Base-by-base conservation (phyloP, 345 rosid species). In the Firmiana major region DNA sequence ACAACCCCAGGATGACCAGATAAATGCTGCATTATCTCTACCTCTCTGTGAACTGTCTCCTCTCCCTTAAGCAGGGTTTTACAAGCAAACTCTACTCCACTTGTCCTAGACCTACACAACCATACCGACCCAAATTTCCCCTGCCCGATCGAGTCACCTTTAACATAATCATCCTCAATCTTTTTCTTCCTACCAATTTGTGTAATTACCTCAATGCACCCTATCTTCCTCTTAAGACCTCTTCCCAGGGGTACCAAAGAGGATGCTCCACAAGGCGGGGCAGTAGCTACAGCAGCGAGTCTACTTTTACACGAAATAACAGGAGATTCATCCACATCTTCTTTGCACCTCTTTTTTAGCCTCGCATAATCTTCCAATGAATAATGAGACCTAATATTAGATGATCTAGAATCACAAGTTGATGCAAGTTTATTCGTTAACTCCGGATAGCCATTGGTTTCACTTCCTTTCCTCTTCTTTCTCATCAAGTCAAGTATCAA, bases 21-120 rank as follows among this genome's bases (percentile, higher is more conserved):
- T 45, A 95, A 79, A 79, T 95, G 99, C 83, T 92, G 99, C 99
- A 95, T 95, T 59, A 95, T 95, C 90, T 95, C 99, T 80, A 95
- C 93, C 85, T 95, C 99, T 79, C 89, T 79, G 28, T 95, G 98
- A 81, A 95, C 98, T 0, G 89, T 87, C 86, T 95, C 98, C 88
- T 93, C 97, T 49, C 94, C 98, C 81, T 92, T 93, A 17, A 68
- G 88, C 82, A 95, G 78, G 68, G 93, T 93, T 81, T 95, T 95
- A 75, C 98, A 87, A 7, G 98, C 99, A 84, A 89, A 89, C 48
- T 90, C 89, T 11, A 65, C 87, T 65, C 97, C 92, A 72, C 75
- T 85, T 19, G 71, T 78, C 85, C 67, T 90, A 43, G 94, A 92
- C 75, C 76, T 86, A 81, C 94, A 92, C 73, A 88, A 73, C 90